These are phyloP conservation scores for Arabis alpina DNA, from an alignment of 345 rosid species.

Conservation along the genomic window DNA sequence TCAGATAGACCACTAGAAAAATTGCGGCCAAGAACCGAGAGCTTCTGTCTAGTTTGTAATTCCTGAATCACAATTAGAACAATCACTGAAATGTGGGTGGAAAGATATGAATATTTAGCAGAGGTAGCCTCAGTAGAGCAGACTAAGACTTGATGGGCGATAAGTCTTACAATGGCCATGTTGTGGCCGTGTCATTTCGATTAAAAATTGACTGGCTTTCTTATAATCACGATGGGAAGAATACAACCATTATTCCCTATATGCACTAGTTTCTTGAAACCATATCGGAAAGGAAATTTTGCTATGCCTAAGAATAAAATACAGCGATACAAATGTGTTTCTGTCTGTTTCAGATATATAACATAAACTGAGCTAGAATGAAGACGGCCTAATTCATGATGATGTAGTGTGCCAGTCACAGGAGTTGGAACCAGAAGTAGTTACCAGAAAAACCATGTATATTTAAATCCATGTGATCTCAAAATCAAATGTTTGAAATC, in stretches of 20 bases:
- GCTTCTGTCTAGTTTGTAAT: constrained; percentile 55
- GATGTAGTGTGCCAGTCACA: not conserved
- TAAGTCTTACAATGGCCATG: constrained; percentile 4
- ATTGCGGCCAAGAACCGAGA: constrained; percentile 58
- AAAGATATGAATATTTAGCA: constrained; percentile 25
- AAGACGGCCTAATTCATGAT: constrained; percentile 2
- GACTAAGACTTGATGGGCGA: constrained; percentile 2
- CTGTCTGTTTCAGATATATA: not conserved
- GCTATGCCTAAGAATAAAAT: constrained; percentile 10
- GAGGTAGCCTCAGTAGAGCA: constrained; percentile 13
- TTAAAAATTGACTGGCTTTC: not conserved
- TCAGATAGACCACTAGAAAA: constrained; percentile 65
- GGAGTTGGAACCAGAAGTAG: constrained; percentile 12
- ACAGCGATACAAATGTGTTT: constrained; percentile 5
- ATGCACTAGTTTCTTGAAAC: not conserved
- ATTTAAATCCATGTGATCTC: not conserved
- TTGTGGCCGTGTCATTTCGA: not conserved
- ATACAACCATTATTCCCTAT: not conserved
- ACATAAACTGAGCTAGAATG: constrained; percentile 15
- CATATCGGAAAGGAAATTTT: not conserved
- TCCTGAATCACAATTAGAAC: constrained; percentile 53
- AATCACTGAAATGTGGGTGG: constrained; percentile 16
- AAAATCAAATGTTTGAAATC: constrained; percentile 30
- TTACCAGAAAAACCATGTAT: not conserved
- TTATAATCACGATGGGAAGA: constrained; percentile 11